A percentile compares a stretch with the other conserved stretches of the same genome.
phyloP scores from a whole-genome alignment of 148 eudicot species.

The Dysphania ambrosioides region DNA sequence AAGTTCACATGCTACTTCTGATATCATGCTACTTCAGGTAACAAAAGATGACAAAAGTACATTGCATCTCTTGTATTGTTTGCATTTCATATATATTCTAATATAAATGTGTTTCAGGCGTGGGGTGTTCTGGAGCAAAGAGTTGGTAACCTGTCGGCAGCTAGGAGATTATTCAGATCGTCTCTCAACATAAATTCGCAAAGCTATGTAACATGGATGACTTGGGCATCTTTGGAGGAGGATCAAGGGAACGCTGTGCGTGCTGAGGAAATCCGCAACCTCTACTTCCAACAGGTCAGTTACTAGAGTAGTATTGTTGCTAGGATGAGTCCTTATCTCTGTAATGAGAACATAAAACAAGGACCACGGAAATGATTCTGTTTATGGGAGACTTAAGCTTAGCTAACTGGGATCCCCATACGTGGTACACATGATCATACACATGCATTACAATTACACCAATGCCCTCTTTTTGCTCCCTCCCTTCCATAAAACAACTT shows the following conservation, averaged over 20 bases:
- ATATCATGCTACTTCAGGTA: background rate
- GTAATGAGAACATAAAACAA: background rate
- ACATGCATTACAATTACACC: background rate
- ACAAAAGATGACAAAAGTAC: background rate
- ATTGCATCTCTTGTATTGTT: background rate
- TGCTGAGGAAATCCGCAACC: constrained; percentile 95
- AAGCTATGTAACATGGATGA: constrained; percentile 98
- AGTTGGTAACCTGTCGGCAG: constrained; percentile 86
- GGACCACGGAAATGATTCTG: background rate
- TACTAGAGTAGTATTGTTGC: background rate
- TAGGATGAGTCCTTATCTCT: background rate
- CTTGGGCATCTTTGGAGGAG: constrained; percentile 95
- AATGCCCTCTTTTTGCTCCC: background rate
- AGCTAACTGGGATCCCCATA: background rate
- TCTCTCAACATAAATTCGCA: constrained; percentile 87
- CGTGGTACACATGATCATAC: background rate
- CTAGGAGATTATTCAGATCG: constrained; percentile 83
- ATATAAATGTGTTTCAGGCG: constrained; percentile 47
- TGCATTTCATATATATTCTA: background rate
- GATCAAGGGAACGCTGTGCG: constrained; percentile 83
- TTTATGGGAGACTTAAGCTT: background rate
- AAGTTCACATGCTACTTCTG: background rate
- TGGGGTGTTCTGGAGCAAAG: constrained; percentile 98
- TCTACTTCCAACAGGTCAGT: constrained; percentile 90
- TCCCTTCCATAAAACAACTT: background rate